phyloP scores from a whole-genome alignment of 306 rosid genomes.

The Ceratonia siliqua region DNA sequence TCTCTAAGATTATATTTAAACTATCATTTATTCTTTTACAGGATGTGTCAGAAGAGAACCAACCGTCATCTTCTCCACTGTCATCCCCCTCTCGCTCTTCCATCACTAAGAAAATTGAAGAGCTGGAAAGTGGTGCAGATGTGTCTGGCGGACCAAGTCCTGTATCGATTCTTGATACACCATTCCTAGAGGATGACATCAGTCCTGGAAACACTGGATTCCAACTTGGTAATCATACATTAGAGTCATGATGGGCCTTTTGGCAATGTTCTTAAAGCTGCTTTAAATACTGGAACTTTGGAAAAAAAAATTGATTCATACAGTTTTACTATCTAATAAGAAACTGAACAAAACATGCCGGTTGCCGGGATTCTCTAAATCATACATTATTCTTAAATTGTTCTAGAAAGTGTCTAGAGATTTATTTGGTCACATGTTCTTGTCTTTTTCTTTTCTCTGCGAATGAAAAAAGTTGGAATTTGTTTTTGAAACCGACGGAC shows the following conservation, averaged over 20 bases:
- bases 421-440: not conserved
- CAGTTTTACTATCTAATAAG: not conserved
- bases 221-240: constrained; percentile 48
- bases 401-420: not conserved
- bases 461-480: not conserved
- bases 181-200: constrained; percentile 63
- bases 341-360: not conserved
- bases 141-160: constrained; percentile 84
- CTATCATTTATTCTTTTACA: constrained; percentile 32
- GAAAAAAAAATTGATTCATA: not conserved
- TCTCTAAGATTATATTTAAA: constrained; percentile 16
- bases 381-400: not conserved
- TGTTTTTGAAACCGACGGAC: not conserved
- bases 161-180: constrained; percentile 76
- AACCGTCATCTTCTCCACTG: constrained; percentile 40
- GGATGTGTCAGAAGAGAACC: constrained; percentile 56
- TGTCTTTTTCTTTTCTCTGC: not conserved
- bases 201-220: constrained; percentile 45
- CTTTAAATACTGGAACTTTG: not conserved
- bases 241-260: not conserved
- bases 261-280: constrained; percentile 7
- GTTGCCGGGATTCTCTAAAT: not conserved
- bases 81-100: constrained; percentile 54
- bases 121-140: constrained; percentile 45
- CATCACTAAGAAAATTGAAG: constrained; percentile 45